These are phyloP conservation scores for Porphyrellus cyaneotinctus DNA, from an alignment of 768 basidiomycete species.

Conservation along the genomic window DNA sequence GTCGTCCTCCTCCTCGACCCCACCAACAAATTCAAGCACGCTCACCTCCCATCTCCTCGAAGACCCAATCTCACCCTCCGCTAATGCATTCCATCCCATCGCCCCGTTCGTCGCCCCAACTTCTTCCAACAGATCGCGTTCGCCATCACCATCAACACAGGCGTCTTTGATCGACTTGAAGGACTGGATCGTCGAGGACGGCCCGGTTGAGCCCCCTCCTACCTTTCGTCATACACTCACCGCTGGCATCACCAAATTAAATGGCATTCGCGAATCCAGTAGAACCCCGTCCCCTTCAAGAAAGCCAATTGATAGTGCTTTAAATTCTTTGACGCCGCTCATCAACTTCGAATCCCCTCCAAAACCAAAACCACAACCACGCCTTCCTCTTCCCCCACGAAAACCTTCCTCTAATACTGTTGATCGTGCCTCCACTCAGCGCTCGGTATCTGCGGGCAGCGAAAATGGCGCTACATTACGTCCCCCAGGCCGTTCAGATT, in stretches of 20 bases:
- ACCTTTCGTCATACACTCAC: slow-evolving; percentile 7
- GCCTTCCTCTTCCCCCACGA: slow-evolving; percentile 65
- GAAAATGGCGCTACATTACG: slow-evolving; percentile 18
- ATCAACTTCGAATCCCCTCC: slow-evolving; percentile 55
- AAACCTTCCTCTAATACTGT: slow-evolving; percentile 53
- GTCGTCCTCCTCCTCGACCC: slow-evolving; percentile 25
- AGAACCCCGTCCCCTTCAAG: slow-evolving; percentile 23
- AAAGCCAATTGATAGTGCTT: not conserved
- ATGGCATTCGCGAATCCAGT: slow-evolving; percentile 18
- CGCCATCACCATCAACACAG: slow-evolving; percentile 50
- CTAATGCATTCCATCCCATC: slow-evolving; percentile 41
- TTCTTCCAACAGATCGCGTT: slow-evolving; percentile 26
- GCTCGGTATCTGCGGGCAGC: slow-evolving; percentile 11
- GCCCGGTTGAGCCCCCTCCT: slow-evolving; percentile 32
- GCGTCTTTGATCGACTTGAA: slow-evolving; percentile 66
- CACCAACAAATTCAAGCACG: not conserved
- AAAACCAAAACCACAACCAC: slow-evolving; percentile 33
- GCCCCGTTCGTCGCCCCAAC: slow-evolving; percentile 32
- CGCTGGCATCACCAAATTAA: slow-evolving; percentile 12
- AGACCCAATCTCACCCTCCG: slow-evolving; percentile 46
- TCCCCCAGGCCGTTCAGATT: slow-evolving; percentile 39
- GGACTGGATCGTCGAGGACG: slow-evolving; percentile 71
- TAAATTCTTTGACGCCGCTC: slow-evolving; percentile 37
- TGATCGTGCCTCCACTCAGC: slow-evolving; percentile 36
- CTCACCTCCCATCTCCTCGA: slow-evolving; percentile 39